Evolutionary conservation across 345 rosid species (phyloP), one percentile per base, ranked within the genome.

Genomic region (Eucalyptus curtisii): DNA sequence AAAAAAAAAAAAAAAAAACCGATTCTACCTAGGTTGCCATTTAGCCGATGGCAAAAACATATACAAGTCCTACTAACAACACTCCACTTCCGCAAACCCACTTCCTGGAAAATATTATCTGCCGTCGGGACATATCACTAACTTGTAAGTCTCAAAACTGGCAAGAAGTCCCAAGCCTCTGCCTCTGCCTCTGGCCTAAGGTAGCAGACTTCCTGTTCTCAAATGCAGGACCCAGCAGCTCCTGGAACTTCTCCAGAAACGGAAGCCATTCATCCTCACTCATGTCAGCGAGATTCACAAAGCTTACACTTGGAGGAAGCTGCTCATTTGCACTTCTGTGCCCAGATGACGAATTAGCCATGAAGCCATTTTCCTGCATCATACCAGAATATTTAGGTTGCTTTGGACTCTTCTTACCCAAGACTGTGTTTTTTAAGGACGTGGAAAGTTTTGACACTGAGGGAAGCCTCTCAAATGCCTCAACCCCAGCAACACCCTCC

Each of bases 111-210:
- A 33, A 10, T 12, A 33, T 86, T 90, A 81, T 50, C 88, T 89
- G 24, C 89, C 81, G 45, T 45, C 50, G 24, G 86, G 50, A 53
- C 90, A 88, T 85, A 86, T 40, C 27, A 59, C 89, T 86, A 91
- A 57, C 49, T 82, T 50, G 84, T 55, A 79, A 45, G 87, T 87
- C 86, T 97, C 99, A 97, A 98, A 98, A 97, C 97, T 96, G 98
- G 95, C 99, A 98, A 10, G 99, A 98, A 80, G 99, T 97, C 55
- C 99, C 99, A 12, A 98, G 98, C 96, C 99, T 96, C 96, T 88
- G 98, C 68, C 93, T 94, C 97, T 95, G 99, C 91, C 93, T 96
- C 95, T 94, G 97, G 61, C 97, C 96, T 87, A 91, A 20, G 31
- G 95, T 93, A 50, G 93, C 92, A 4, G 95, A 94, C 92, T 96